Conservation (phyloP, 2,329 filamentous ascomycete genomes). For the Beauveria sp. region DNA sequence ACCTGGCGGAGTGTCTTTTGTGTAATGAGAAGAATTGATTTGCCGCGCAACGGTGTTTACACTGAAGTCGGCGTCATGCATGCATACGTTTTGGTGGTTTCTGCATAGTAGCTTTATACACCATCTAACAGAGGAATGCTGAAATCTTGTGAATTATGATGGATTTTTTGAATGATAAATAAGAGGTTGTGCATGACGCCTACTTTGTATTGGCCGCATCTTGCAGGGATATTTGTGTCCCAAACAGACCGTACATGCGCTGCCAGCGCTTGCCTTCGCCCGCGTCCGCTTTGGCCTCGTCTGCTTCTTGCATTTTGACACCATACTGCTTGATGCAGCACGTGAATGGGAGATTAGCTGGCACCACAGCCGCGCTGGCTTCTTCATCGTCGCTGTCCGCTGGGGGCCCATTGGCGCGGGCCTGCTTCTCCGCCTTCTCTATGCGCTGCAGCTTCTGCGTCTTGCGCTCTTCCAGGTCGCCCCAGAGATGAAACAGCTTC, state of each 20-base stretch:
- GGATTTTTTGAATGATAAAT: background rate
- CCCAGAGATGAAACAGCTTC: slow-evolving; percentile 74
- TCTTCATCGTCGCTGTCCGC: slow-evolving; percentile 30
- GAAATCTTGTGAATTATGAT: background rate
- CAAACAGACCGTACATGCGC: slow-evolving; percentile 56
- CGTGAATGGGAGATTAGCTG: slow-evolving; percentile 53
- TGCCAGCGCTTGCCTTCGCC: slow-evolving; percentile 48
- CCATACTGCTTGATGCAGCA: slow-evolving; percentile 70
- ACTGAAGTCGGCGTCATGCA: background rate
- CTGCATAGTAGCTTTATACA: background rate
- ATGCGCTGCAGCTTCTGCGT: slow-evolving; percentile 24
- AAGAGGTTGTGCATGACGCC: background rate
- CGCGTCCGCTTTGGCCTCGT: slow-evolving; percentile 36
- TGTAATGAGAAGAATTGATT: background rate
- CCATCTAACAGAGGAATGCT: background rate
- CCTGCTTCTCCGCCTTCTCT: slow-evolving; percentile 15
- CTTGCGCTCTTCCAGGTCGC: slow-evolving; percentile 70
- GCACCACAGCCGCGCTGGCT: background rate
- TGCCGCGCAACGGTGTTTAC: background rate
- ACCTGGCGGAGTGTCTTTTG: background rate
- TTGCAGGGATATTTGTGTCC: slow-evolving; percentile 17
- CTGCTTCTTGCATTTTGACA: slow-evolving; percentile 35
- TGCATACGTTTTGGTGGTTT: background rate
- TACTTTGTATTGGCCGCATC: background rate
- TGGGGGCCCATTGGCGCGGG: slow-evolving; percentile 25